These are phyloP conservation scores for Boletus sensibilis DNA, from an alignment of 768 basidiomycete genomes.

Conservation along the genomic window DNA sequence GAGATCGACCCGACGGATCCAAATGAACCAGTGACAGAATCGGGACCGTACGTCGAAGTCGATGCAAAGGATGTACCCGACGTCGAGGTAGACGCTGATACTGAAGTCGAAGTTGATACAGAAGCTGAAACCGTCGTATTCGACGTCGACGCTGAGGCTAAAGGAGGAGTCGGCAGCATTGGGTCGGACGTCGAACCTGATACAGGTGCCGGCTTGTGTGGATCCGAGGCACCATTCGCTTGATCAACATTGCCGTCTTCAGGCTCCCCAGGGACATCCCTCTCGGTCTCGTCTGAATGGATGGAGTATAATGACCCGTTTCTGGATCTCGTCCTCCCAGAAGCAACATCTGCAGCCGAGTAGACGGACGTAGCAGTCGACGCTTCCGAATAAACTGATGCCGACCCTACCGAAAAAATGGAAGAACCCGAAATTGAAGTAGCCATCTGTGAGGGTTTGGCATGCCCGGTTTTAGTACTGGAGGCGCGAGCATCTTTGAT, in stretches of 20 bases:
- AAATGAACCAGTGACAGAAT: constrained; percentile 10
- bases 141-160: not conserved
- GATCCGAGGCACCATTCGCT: constrained; percentile 1
- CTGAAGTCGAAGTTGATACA: constrained; percentile 15
- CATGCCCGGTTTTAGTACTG: constrained; percentile 11
- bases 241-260: constrained; percentile 10
- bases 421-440: constrained; percentile 31
- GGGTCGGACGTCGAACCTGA: constrained; percentile 9
- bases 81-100: constrained; percentile 12
- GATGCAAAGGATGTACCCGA: constrained; percentile 18
- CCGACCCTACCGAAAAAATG: constrained; percentile 26
- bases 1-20: constrained; percentile 23
- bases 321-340: constrained; percentile 3
- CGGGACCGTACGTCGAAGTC: constrained; percentile 13
- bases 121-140: constrained; percentile 10
- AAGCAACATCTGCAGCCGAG: constrained; percentile 13
- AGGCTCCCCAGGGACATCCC: constrained; percentile 9
- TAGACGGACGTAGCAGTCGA: constrained; percentile 27
- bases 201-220: not conserved
- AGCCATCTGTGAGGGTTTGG: constrained; percentile 20
- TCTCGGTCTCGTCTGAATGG: constrained; percentile 19
- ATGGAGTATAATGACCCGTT: constrained; percentile 15
- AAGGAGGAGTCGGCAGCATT: not conserved
- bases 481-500: not conserved
- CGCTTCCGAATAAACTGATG: constrained; percentile 27